Evolutionary conservation across 495 filamentous ascomycete genomes (phyloP).

Genomic region (Podospora didyma): DNA sequence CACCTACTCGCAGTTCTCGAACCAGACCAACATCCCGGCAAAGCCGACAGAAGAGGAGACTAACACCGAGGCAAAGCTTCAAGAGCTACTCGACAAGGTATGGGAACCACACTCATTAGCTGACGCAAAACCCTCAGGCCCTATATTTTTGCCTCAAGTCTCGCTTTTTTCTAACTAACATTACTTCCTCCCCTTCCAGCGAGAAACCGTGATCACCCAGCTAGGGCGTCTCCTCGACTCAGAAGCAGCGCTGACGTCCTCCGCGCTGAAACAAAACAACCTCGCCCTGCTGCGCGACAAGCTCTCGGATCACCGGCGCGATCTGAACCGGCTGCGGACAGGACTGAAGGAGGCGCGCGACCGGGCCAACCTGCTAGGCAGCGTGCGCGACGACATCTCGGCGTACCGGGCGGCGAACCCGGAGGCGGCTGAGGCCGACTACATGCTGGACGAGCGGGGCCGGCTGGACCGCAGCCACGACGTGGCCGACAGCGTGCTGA

Average conservation of each 20-base stretch:
- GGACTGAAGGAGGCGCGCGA: constrained; percentile 70
- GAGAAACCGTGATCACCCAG: constrained; percentile 76
- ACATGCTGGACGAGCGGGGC: constrained; percentile 89
- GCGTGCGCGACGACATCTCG: constrained; percentile 87
- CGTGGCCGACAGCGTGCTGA: constrained; percentile 84
- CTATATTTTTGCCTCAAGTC: no score
- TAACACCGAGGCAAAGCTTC: constrained; percentile 71
- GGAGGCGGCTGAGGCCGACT: constrained; percentile 79
- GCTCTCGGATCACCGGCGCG: constrained; percentile 78
- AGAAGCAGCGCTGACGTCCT: constrained; percentile 82
- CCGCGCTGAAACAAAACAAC: constrained; percentile 91
- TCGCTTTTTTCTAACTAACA: no score
- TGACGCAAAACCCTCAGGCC: no score
- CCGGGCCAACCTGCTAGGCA: constrained; percentile 85
- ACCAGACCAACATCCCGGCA: constrained; percentile 68
- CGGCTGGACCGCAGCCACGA: constrained; percentile 83
- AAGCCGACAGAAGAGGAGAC: constrained; percentile 85
- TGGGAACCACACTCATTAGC: not conserved
- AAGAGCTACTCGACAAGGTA: constrained; percentile 80
- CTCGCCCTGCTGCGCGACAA: constrained; percentile 88
- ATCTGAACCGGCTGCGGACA: constrained; percentile 67
- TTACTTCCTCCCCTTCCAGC: constrained; percentile 44
- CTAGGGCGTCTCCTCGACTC: constrained; percentile 89
- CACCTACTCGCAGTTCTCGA: constrained; percentile 93
- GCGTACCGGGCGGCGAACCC: constrained; percentile 81